Percentiles rank a stretch among this genome's conserved stretches.
Conservation (phyloP, 768 basidiomycete genomes). For the Russula brevipes region DNA sequence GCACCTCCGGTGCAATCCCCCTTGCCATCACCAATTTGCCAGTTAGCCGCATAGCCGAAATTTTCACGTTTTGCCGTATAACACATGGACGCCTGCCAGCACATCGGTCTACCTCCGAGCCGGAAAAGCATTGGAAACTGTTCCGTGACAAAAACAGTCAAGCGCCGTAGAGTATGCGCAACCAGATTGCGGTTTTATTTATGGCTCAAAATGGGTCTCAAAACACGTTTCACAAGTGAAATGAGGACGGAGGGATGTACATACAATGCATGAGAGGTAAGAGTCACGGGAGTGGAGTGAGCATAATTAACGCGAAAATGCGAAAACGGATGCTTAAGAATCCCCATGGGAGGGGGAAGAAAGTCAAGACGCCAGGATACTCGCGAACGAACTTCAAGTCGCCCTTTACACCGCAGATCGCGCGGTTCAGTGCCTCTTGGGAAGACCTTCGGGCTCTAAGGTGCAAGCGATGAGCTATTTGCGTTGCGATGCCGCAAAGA, state of each 20-base stretch:
- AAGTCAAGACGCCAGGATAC: not conserved
- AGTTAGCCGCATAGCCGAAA: too few relatives aligned
- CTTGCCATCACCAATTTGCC: too few relatives aligned
- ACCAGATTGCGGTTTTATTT: not conserved
- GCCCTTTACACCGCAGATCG: not conserved
- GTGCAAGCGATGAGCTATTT: not conserved
- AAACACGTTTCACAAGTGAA: not conserved
- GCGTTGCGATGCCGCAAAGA: not conserved
- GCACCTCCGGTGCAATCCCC: too few relatives aligned
- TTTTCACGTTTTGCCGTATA: too few relatives aligned
- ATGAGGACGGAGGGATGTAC: not conserved
- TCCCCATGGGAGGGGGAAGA: not conserved
- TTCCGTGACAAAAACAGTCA: too few relatives aligned
- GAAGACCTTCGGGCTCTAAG: constrained; percentile 18
- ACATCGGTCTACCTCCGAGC: too few relatives aligned
- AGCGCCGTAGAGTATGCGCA: too few relatives aligned
- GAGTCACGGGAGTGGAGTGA: not conserved
- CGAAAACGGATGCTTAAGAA: not conserved
- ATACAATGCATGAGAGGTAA: constrained; percentile 7
- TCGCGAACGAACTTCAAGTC: not conserved
- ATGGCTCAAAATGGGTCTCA: not conserved
- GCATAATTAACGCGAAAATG: not conserved
- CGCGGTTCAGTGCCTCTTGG: constrained; percentile 10
- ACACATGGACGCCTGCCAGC: too few relatives aligned
- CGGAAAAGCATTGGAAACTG: too few relatives aligned